Base-by-base conservation (phyloP, 495 filamentous ascomycete genomes). In the Aspergillus sclerotiicarbonarius region DNA sequence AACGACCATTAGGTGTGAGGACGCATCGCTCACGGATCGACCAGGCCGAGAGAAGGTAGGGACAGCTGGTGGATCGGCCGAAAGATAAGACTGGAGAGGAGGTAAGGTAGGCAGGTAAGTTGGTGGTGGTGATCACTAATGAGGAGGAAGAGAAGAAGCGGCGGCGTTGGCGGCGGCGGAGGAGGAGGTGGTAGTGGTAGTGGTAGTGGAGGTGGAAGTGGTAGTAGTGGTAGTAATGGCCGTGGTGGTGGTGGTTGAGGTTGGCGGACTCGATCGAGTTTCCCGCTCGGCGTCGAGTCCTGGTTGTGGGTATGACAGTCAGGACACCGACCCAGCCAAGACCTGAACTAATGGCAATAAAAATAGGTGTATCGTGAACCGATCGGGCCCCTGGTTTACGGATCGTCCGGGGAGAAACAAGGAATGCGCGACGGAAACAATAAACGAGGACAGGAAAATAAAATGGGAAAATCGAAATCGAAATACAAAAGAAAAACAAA, bases 241-340 rank as follows among this genome's bases (percentile, higher is more conserved):
- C 3, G 44, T 47, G 18, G 9, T 20, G 44, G 18, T 21, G 3
- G 44, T n/a, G 29, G 58, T 30, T 20, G 48, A 58, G 48, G 55
- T 44, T 58, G 56, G 53, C 46, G 48, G 57, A 62, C 63, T 66
- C 63, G 60, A 66, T 56, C 50, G 49, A 53, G 57, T 39, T 45
- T 59, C 49, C 56, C 50, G 53, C 31, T 51, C 43, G 49, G 48
- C n/a, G 47, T 58, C 56, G 51, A 59, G 59, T 60, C 57, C 54
- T 58, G 45, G 53, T 56, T 62, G 59, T 62, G 59, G 63, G 63
- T 66, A 66, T 66, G 59, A 66, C 63, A 62, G 58, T 66, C 41
- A 56, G 59, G 57, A 58, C 52, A 52, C 57, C 49, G 56, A 53
- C 53, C 60, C 63, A 58, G 60, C 60, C 63, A 66, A 66, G 60